Base-by-base conservation (phyloP, 2,329 filamentous ascomycete genomes). In the Fonsecaea monophora region DNA sequence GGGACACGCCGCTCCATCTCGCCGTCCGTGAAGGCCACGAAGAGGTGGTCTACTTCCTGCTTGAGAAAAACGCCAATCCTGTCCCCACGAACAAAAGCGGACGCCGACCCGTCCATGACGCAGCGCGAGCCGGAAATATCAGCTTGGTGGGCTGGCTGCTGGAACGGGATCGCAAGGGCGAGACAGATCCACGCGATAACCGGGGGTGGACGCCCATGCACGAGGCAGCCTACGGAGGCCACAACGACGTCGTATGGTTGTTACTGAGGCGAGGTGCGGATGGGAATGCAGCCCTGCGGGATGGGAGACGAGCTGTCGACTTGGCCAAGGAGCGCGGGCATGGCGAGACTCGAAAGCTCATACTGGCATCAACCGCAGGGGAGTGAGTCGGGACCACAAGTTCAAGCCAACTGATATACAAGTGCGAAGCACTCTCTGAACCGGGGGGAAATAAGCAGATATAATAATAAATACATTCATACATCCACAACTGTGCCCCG, bases 231-330 rank as follows among this genome's bases (percentile, higher is more conserved):
- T 12, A 12, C 21, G 45, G 45, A 12, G 45, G 45, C 12, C 45
- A 50, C 18, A 21, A 50, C 18, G 10, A 50, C 12, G 45, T 50
- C 45, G 45, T 50, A 25, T 50, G 45, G 45, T 50, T 30, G 45
- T 50, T 50, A 50, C 45, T 50, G 45, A 50, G 18, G 25, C 45
- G 45, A 50, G 45, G 45, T 10, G 45, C 45, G 18, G 21, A 50
- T 25, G 12, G 45, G 15, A 18, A 50, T 25, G 21, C 4, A 7
- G 45, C 45, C 1, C 18, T 25, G 1, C 1, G 8, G 8, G 9
- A 50, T 50, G 45, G 45, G 15, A 50, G 9, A 50, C 45, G 45
- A 50, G 45, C 45, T 12, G 21, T 18, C 45, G 45, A 50, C 45
- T 50, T 50, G 9, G 45, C 45, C 18, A 12, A 25, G 18, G 45